These are phyloP conservation scores for Kregervanrija pseudodelftensis DNA, from an alignment of 805 yeast species.

Conservation along the genomic window DNA sequence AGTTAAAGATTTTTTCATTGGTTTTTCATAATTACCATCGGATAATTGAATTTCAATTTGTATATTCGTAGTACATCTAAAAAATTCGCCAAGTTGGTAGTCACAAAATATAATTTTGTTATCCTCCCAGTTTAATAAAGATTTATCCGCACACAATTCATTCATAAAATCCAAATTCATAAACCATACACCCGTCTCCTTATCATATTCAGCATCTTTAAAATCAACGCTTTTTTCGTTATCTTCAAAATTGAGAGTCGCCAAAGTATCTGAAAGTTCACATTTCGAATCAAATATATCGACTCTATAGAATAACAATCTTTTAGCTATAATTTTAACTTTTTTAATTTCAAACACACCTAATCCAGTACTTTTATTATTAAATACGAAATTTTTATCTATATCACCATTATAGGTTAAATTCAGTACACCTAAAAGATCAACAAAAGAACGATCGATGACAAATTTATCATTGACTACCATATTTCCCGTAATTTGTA, in stretches of 20 bases:
- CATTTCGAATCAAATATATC: not conserved
- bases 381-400: constrained; percentile 5
- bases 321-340: not conserved
- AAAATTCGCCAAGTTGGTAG: too few species aligned
- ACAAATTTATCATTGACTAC: too few species aligned
- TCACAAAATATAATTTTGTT: too few species aligned
- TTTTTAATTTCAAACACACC: constrained; percentile 1
- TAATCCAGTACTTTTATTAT: constrained; percentile 5
- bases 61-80: too few species aligned
- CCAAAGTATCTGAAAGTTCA: not conserved
- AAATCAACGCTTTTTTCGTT: not conserved
- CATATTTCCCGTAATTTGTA: not conserved
- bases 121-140: too few species aligned
- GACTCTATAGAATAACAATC: not conserved
- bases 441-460: not conserved
- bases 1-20: too few species aligned
- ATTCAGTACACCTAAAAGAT: not conserved
- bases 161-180: too few species aligned
- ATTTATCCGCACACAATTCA: too few species aligned
- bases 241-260: not conserved
- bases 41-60: too few species aligned
- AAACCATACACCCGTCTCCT: not conserved
- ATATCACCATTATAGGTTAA: not conserved
- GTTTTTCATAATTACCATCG: too few species aligned
- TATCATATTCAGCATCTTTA: constrained; percentile 5